Evolutionary conservation across 257 asterid species (phyloP).

Genomic region (Fraxinus pennsylvanica): DNA sequence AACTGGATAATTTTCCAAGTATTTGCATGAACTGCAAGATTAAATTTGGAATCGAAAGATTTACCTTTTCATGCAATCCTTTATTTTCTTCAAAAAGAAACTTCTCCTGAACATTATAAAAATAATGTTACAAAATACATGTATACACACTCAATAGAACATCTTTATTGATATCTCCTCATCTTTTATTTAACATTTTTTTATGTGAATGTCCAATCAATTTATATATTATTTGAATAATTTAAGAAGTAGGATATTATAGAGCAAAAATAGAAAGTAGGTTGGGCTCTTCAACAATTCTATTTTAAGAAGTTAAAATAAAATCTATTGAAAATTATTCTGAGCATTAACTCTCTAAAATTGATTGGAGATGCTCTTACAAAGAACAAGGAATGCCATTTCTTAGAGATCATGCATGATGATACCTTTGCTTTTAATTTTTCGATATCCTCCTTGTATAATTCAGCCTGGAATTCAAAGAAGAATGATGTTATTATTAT

Average conservation of each 20-base stretch:
- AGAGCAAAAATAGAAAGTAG: no score
- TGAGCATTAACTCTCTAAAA: no score
- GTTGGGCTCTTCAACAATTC: no score
- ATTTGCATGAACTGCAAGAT: no score
- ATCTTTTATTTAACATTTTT: no score
- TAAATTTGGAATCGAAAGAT: neutral
- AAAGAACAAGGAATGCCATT: neutral
- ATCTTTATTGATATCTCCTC: no score
- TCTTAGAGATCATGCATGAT: neutral
- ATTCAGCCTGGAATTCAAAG: conserved; percentile 31
- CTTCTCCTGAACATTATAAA: conserved; percentile 23
- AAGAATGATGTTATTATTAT: neutral
- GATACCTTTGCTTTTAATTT: conserved; percentile 39
- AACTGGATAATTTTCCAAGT: no score
- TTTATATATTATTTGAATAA: no score
- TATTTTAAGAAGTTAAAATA: neutral
- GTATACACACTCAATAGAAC: neutral
- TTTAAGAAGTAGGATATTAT: no score
- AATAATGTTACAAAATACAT: neutral
- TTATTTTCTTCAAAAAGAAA: conserved; percentile 38
- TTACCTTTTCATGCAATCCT: conserved; percentile 31
- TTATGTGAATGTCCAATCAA: no score
- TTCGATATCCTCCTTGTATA: conserved; percentile 32
- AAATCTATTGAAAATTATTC: no score
- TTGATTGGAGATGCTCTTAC: neutral